Percentiles rank a stretch among this genome's conserved stretches.
phyloP scores from a whole-genome alignment of 179 eudicot genomes.

The Silene vulgaris region DNA sequence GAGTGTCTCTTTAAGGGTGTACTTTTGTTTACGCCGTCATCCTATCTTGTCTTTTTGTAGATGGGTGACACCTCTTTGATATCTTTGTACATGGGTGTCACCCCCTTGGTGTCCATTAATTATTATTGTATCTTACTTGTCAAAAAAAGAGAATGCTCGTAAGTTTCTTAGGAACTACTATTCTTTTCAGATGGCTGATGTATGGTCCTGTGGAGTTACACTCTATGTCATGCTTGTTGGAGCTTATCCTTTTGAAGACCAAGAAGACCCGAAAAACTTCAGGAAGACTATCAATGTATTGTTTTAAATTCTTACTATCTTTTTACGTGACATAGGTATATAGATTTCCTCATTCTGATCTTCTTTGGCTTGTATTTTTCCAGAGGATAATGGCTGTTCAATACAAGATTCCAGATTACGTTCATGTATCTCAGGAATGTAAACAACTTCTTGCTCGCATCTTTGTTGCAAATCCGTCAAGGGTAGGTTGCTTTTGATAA shows the following conservation, averaged over 20 bases:
- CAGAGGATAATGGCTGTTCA: constrained; percentile 42
- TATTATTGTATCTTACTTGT: no score
- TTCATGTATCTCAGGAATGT: constrained; percentile 36
- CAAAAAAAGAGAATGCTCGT: constrained; percentile 14
- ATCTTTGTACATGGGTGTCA: no score
- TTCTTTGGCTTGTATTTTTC: constrained; percentile 10
- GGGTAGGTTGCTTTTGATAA: constrained; percentile 26
- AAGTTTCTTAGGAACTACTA: neutral
- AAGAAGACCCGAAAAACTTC: constrained; percentile 69
- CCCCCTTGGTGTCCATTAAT: no score
- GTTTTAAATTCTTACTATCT: neutral
- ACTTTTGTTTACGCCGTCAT: no score
- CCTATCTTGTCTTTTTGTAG: no score
- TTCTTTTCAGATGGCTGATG: constrained; percentile 66
- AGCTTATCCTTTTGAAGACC: constrained; percentile 85
- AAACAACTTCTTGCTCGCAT: constrained; percentile 36
- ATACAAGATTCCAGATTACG: constrained; percentile 38
- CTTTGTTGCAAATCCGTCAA: constrained; percentile 37
- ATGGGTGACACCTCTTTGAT: no score
- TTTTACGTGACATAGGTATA: neutral
- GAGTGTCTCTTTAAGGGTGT: no score
- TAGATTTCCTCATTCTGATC: neutral
- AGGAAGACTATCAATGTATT: constrained; percentile 68
- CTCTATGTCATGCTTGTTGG: constrained; percentile 79
- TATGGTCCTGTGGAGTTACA: constrained; percentile 85